Conservation (phyloP, 176 grass and related monocot genomes). For the Musa troglodytarum region DNA sequence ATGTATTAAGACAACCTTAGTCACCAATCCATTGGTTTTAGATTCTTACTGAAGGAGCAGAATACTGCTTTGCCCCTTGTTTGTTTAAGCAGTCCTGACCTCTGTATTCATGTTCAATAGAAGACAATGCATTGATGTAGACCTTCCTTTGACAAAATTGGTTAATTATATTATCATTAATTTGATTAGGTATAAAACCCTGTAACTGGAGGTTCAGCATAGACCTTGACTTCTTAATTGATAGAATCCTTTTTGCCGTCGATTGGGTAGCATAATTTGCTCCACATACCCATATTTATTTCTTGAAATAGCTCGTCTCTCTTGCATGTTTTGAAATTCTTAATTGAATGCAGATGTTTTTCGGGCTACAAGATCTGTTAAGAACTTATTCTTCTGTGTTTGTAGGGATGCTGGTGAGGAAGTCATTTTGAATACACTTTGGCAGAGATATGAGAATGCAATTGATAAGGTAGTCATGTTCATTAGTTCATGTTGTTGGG, state of each 20-base stretch:
- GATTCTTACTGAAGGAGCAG: background rate
- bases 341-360: background rate
- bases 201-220: background rate
- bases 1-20: background rate
- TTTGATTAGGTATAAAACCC: background rate
- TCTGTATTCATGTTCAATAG: background rate
- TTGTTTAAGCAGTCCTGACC: too few species aligned
- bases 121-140: background rate
- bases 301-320: background rate
- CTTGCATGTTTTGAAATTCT: background rate
- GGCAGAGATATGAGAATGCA: constrained; percentile 59
- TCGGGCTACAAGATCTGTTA: constrained; percentile 6
- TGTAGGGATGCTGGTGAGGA: constrained; percentile 61
- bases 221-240: background rate
- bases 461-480: constrained; percentile 57
- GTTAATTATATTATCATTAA: background rate
- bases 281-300: background rate
- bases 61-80: too few species aligned
- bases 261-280: background rate
- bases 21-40: background rate
- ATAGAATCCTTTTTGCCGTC: background rate
- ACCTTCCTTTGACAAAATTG: background rate
- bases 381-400: constrained; percentile 2
- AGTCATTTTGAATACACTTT: constrained; percentile 56
- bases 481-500: constrained; percentile 2